Conservation (phyloP, 306 rosid genomes). For the Sicyos baderoa region DNA sequence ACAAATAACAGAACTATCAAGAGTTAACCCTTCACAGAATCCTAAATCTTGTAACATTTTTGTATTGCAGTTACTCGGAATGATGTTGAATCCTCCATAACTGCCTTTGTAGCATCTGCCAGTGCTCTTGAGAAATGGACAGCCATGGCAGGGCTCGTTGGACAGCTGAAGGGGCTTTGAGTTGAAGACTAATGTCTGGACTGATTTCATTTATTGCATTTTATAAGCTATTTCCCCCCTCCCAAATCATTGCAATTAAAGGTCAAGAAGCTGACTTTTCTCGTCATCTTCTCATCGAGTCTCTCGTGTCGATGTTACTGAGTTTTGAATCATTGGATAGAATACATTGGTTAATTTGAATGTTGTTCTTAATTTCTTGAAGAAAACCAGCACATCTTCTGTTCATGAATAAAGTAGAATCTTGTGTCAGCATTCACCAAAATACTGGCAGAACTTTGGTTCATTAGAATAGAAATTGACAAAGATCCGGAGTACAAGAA, state of each 20-base stretch:
- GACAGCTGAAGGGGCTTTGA: conserved; percentile 76
- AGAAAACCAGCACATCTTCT: neutral
- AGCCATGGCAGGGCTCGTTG: conserved; percentile 58
- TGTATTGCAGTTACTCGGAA: conserved; percentile 51
- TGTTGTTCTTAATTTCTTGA: neutral
- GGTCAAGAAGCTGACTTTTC: conserved; percentile 8
- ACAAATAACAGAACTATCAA: neutral
- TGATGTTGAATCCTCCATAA: conserved; percentile 75
- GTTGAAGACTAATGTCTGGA: neutral
- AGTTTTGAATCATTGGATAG: neutral
- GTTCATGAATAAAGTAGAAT: neutral
- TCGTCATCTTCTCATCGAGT: conserved; percentile 10
- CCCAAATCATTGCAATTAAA: conserved; percentile 3
- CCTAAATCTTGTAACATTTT: neutral
- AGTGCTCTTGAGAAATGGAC: conserved; percentile 91
- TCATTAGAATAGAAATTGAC: neutral
- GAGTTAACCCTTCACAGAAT: neutral
- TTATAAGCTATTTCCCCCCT: neutral
- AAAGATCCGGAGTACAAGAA: neutral
- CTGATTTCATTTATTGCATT: neutral
- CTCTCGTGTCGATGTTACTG: neutral
- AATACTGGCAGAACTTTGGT: neutral
- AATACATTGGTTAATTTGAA: neutral
- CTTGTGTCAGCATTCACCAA: neutral
- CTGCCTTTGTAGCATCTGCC: conserved; percentile 72